Evolutionary conservation across 1,284 basidiomycete species (phyloP).

Genomic region (Apiotrichum sp.): DNA sequence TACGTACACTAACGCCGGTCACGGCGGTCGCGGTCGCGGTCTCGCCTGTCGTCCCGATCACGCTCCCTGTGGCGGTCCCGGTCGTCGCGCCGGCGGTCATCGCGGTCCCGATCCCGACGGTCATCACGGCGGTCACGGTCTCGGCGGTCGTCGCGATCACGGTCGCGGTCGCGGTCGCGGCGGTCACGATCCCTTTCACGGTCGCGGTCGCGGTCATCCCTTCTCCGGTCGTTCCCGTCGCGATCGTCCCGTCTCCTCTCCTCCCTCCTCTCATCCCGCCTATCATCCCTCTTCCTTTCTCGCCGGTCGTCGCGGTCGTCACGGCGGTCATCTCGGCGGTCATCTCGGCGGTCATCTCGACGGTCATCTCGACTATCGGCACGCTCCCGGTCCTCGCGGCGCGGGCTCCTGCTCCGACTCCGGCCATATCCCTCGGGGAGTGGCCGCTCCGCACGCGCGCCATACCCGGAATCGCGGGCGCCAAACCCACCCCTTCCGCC

Average conservation of each 20-base stretch:
- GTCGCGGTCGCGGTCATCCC: background rate
- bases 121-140: background rate
- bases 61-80: too few relatives aligned
- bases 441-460: background rate
- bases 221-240: background rate
- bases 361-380: background rate
- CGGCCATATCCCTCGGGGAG: conserved; percentile 6
- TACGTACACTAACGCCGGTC: too few relatives aligned
- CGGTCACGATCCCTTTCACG: conserved; percentile 1
- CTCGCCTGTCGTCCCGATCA: too few relatives aligned
- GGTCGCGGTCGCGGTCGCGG: background rate
- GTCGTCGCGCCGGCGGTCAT: too few relatives aligned
- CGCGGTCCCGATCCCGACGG: too few relatives aligned
- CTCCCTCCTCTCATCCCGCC: too few relatives aligned
- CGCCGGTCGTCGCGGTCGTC: conserved; percentile 1
- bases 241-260: conserved; percentile 1
- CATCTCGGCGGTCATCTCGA: too few relatives aligned
- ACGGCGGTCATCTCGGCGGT: conserved; percentile 6
- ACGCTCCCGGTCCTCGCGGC: background rate
- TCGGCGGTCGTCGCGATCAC: background rate
- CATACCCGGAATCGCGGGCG: conserved; percentile 10
- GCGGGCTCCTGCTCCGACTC: conserved; percentile 22
- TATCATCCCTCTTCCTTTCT: too few relatives aligned
- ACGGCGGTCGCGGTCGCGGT: background rate
- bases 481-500: conserved; percentile 13